Base-by-base conservation (phyloP, 192 early-diverging fungal genomes). In the Podila verticillata region DNA sequence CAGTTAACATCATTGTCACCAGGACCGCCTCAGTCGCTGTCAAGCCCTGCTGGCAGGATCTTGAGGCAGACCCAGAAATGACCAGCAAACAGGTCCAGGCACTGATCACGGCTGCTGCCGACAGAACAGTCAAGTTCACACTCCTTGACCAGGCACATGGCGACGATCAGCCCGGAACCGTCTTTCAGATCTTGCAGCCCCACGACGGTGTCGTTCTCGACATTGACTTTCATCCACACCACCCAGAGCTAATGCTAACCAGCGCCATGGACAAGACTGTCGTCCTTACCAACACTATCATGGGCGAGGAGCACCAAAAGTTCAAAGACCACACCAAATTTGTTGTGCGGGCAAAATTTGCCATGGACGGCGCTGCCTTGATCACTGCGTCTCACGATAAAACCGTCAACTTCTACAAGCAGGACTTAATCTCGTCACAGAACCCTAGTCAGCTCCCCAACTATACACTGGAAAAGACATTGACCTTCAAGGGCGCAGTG, bases 271-370 rank as follows among this genome's bases (percentile, higher is more conserved):
- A 91, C 58, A 74, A 78, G 39, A 79, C 79, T 8, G 59, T 57
- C 20, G 75, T 77, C 19, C 67, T 91, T 29, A 79, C 84, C 8
- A 73, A 92, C 65, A 81, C 84, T 13, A 26, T 68, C 22, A 82
- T 75, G 3, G 66, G 70, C 29, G 54, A 88, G 22, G 57, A 83
- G 15, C 54, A 88, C 30, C 92, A 93, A 82, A 69, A 61, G 8
- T 94, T 89, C 67, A 87, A 88, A 58, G 87, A 93, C 68, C 95
- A 96, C 70, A 49, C 67, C 28, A 94, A 94, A 61, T 94, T 91
- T 81, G 89, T 94, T 22, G 79, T 89, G 15, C 83, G 87, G 5
- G 88, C 87, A 39, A 64, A 73, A 48, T 93, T 96, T 69, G 87
- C 89, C 2, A 75, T 70, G n/a, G 80, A 87, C 58, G 93, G 92